Evolutionary conservation across 2,329 filamentous ascomycete species (phyloP).

Genomic region (Pestalotiopsis sp.): DNA sequence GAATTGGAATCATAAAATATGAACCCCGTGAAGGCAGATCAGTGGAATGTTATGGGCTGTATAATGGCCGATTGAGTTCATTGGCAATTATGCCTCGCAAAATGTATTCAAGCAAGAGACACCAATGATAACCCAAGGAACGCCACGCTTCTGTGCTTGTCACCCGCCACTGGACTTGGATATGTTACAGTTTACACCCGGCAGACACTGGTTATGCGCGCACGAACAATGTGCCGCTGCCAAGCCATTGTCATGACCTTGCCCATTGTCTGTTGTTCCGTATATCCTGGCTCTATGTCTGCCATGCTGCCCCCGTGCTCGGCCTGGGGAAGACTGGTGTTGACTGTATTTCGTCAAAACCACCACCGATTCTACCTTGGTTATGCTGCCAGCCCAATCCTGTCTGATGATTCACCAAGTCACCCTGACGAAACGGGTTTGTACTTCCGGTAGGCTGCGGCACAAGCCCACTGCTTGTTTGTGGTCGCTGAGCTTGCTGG

Average conservation of each 20-base stretch:
- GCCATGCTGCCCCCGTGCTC: slow-evolving; percentile 64
- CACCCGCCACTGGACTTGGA: neutral
- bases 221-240: neutral
- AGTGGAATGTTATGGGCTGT: neutral
- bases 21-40: neutral
- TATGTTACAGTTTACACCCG: neutral
- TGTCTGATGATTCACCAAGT: slow-evolving; percentile 86
- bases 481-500: slow-evolving; percentile 44
- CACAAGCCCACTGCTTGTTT: slow-evolving; percentile 54
- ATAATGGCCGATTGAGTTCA: neutral
- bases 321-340: slow-evolving; percentile 86
- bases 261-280: neutral
- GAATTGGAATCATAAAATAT: neutral
- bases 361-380: slow-evolving; percentile 79
- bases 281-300: slow-evolving; percentile 30
- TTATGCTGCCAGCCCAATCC: slow-evolving; percentile 87
- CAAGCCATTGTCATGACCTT: neutral
- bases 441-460: slow-evolving; percentile 86
- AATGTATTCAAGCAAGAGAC: neutral
- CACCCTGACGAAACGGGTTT: slow-evolving; percentile 91
- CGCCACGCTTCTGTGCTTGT: slow-evolving; percentile 3
- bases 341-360: slow-evolving; percentile 77
- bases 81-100: neutral
- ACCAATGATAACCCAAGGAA: slow-evolving; percentile 3
- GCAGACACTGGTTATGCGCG: neutral